Conservation (phyloP, 441 rosid genomes). For the Adansonia gregorii region DNA sequence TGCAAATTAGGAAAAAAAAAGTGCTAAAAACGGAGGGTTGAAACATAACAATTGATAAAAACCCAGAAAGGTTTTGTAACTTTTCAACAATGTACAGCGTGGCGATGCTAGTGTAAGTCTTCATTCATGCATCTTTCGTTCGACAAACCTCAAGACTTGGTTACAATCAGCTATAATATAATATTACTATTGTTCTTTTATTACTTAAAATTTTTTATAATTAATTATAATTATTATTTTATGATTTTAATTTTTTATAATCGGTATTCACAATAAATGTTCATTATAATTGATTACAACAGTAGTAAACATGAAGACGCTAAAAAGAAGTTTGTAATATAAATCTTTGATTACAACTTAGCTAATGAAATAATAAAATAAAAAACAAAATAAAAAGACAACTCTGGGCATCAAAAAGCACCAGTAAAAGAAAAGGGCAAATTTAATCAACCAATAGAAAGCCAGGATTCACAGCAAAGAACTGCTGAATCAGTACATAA, state of each 20-base stretch:
- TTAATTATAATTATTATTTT: background rate
- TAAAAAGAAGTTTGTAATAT: background rate
- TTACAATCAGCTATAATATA: no score
- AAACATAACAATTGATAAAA: background rate
- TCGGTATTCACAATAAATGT: background rate
- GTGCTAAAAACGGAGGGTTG: background rate
- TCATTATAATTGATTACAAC: no score
- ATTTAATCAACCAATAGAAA: slow-evolving; percentile 1
- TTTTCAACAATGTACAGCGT: background rate
- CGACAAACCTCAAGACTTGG: no score
- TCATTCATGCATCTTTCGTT: no score
- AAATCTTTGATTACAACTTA: background rate
- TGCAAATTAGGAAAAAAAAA: no score
- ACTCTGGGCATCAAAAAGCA: background rate
- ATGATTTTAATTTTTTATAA: background rate
- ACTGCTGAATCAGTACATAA: slow-evolving; percentile 40
- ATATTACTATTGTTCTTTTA: no score
- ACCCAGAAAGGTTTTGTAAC: background rate
- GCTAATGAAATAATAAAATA: background rate
- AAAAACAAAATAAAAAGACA: background rate
- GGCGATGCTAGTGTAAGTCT: background rate
- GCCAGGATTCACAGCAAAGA: slow-evolving; percentile 7
- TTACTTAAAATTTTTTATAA: no score
- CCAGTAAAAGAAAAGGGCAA: background rate
- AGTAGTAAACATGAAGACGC: no score